Conservation (phyloP, 2,329 filamentous ascomycete species). For the Cladosporium sp. region DNA sequence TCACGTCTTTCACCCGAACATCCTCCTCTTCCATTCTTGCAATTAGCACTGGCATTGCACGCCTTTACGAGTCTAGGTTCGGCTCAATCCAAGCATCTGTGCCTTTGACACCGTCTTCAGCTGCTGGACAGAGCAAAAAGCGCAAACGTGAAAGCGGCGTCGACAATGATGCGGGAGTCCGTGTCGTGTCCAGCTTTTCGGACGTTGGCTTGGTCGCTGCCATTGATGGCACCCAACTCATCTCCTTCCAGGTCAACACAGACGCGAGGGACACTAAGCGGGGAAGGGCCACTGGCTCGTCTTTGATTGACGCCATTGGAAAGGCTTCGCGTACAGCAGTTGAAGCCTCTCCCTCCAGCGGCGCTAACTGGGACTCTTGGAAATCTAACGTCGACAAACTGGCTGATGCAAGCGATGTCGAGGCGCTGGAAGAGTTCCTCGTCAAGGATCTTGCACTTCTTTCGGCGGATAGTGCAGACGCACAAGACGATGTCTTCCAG, state of each 20-base stretch:
- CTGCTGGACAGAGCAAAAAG: conserved; percentile 11
- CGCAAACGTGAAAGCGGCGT: conserved; percentile 14
- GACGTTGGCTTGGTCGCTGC: conserved; percentile 64
- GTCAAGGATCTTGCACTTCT: conserved; percentile 23
- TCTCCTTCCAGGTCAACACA: conserved; percentile 57
- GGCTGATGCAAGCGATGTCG: conserved; percentile 19
- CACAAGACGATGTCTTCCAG: conserved; percentile 41
- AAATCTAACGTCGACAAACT: conserved; percentile 24
- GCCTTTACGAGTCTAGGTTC: conserved; percentile 67
- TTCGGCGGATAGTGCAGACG: conserved; percentile 10
- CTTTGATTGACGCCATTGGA: conserved; percentile 62
- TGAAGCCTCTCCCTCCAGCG: background rate
- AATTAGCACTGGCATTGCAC: conserved; percentile 53
- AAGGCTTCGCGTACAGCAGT: conserved; percentile 40
- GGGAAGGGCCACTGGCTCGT: conserved; percentile 22
- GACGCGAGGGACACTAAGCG: conserved; percentile 33
- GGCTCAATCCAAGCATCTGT: conserved; percentile 46
- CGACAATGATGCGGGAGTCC: conserved; percentile 14
- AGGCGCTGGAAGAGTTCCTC: conserved; percentile 27
- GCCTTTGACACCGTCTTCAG: conserved; percentile 13
- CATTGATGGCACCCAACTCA: conserved; percentile 58
- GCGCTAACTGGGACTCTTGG: conserved; percentile 23
- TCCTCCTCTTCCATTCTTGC: conserved; percentile 64
- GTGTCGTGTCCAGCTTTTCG: conserved; percentile 51
- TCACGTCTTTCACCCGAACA: conserved; percentile 62